Evolutionary conservation across 169 alveolate genomes (phyloP), one percentile per base, ranked within the genome.

Genomic region (Cyclospora cayetanensis): DNA sequence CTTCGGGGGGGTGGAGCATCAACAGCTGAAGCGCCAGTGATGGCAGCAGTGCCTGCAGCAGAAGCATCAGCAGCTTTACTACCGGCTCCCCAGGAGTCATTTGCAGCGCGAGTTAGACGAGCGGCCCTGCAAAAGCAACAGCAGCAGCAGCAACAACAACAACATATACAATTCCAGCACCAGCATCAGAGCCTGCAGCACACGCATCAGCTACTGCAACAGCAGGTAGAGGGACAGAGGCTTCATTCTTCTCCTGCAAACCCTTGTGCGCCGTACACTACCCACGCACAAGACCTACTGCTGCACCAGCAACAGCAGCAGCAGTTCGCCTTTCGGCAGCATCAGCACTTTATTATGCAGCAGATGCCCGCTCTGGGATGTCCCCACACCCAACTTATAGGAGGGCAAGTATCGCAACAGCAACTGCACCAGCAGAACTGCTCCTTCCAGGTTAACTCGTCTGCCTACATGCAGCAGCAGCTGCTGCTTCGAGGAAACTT

Each of bases 361-460:
- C 83, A 29, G 46, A 20, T 31, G 11, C 83, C 22, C 7, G 46
- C 83, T 4, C 9, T 37, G 0, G 83, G 31, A 34, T 4, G 35
- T 15, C 20, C 83, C 53, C 83, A 70, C 53, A 4, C 77, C 22
- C 43, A 65, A 65, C 7, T n/a, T n/a, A n/a, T 25, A 3, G 41
- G 43, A 65, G 20, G 55, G 53, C 83, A 70, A 3, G 7, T 70
- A 60, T 60, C 72, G 72, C 72, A 60, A 31, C 53, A 7, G 83
- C 83, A 31, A 27, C 83, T 35, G 53, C 83, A 31, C 55, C 83
- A 70, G 83, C 83, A 70, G 35, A 53, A 70, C 29, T 70, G 83
- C 55, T 70, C 52, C 20, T 31, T 70, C 31, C 39, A 39, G 50
- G 37, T 70, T 20, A 50, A 70, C 15, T 60, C n/a, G 11, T 15